Evolutionary conservation across 495 filamentous ascomycete species (phyloP), one percentile per base, ranked within the genome.

Genomic region (Daldinia concentrica): DNA sequence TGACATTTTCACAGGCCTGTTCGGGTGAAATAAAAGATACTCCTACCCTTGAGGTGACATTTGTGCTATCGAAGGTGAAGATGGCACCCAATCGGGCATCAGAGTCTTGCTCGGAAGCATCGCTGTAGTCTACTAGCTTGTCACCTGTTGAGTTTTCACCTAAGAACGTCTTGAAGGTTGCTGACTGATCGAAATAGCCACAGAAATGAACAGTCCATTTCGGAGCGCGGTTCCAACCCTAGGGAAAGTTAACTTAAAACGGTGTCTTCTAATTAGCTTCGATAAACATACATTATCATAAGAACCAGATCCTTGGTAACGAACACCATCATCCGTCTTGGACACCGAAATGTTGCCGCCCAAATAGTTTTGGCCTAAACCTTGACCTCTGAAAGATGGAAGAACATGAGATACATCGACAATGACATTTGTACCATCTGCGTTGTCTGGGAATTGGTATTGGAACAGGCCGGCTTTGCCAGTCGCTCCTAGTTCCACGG

Each of bases 371-470:
- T 93, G 90, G 29, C 86, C 84, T 52, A 88, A 80, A 0, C 87
- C 87, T 58, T 85, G 76, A 3, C 87, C 87, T 7, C 89, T 78
- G 52, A 82, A 89, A 2, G 87, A 90, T 26, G 88, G 86, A 50
- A 93, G 79, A 24, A 91, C 86, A 78, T 93, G 90, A 6, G 90
- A 91, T 14, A 92, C 86, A 77, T 93, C 90, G 19, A 93, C 85
- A 15, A 92, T 77, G 43, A 93, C 71, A 59, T 87, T 88, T 17
- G 81, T 80, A 58, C 77, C 78, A 0, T 78, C 79, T 19, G 56
- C 58, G 50, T 62, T 32, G 19, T 75, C 34, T 0, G 89, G 85
- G 67, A 91, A 93, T 0, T 80, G 83, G 76, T 92, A 91, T 19
- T 85, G 84, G 69, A 86, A 88, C 48, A 91, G 80, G 11, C 89